Percentiles rank a stretch among this genome's conserved stretches.
These are phyloP conservation scores for Mollisia scopiformis DNA, from an alignment of 2,329 filamentous ascomycete species.

Conservation along the genomic window DNA sequence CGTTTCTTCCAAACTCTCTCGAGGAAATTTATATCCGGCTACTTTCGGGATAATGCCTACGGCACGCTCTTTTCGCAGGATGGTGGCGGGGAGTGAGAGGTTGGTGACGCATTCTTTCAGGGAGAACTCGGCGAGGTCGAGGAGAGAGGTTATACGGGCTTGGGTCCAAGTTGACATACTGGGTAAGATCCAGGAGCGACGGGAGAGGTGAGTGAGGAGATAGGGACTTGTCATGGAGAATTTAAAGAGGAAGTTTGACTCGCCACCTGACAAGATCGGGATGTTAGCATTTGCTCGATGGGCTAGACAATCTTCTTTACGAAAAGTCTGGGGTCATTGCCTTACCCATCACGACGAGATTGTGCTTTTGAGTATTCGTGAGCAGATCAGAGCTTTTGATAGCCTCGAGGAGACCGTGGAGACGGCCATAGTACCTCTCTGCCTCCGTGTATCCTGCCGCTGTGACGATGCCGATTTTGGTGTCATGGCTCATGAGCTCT, in stretches of 20 bases:
- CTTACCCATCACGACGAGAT: slow-evolving; percentile 79
- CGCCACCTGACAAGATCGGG: slow-evolving; percentile 59
- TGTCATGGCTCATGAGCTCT: slow-evolving; percentile 74
- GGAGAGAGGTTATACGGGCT: slow-evolving; percentile 74
- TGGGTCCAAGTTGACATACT: slow-evolving; percentile 81
- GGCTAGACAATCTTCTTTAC: not conserved
- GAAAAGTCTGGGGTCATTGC: not conserved
- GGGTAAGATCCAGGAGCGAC: slow-evolving; percentile 71
- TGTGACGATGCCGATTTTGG: slow-evolving; percentile 93
- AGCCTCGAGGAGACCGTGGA: slow-evolving; percentile 85
- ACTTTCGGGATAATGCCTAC: slow-evolving; percentile 75
- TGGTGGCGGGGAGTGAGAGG: slow-evolving; percentile 75
- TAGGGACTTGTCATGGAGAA: slow-evolving; percentile 68
- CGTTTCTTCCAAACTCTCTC: slow-evolving; percentile 93
- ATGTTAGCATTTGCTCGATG: not conserved
- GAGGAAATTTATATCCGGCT: slow-evolving; percentile 68
- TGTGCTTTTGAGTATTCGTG: slow-evolving; percentile 69
- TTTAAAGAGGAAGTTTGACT: slow-evolving; percentile 93
- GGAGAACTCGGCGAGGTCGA: slow-evolving; percentile 86
- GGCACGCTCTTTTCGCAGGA: slow-evolving; percentile 87
- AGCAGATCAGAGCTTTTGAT: slow-evolving; percentile 64
- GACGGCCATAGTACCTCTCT: slow-evolving; percentile 80
- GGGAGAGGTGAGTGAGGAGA: slow-evolving; percentile 69
- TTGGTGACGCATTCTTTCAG: slow-evolving; percentile 80
- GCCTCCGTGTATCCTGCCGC: slow-evolving; percentile 93